A percentile compares a stretch with the other conserved stretches of the same genome.
Conservation (phyloP, 148 eudicot genomes). For the Fagopyrum tataricum region DNA sequence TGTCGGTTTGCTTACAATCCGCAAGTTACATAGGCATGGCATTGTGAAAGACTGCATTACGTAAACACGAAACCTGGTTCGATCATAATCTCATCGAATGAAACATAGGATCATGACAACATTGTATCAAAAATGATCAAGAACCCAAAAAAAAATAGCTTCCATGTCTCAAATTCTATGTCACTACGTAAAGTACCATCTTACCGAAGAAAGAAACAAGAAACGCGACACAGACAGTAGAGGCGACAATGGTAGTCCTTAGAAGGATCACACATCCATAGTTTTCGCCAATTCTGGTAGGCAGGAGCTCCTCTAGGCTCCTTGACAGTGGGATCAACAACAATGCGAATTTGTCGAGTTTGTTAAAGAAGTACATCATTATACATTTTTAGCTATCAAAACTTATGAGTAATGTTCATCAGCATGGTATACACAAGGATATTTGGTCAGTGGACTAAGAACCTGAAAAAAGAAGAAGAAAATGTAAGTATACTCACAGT, state of each 20-base stretch:
- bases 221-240: too few species aligned
- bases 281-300: constrained; percentile 29
- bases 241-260: constrained; percentile 49
- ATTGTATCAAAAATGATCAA: not conserved
- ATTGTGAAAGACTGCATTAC: constrained; percentile 50
- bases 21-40: constrained; percentile 56
- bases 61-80: constrained; percentile 3
- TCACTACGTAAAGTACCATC: too few species aligned
- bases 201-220: constrained; percentile 74
- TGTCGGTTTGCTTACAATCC: constrained; percentile 40
- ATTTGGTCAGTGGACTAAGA: constrained; percentile 66
- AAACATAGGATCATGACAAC: not conserved
- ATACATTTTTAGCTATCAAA: not conserved
- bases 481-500: not conserved
- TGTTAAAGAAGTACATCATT: not conserved
- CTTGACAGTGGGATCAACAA: constrained; percentile 68
- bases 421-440: constrained; percentile 34
- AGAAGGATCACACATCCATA: constrained; percentile 41
- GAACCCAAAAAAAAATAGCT: not conserved
- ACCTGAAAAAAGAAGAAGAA: constrained; percentile 37
- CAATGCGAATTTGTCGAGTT: constrained; percentile 19
- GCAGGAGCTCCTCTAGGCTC: constrained; percentile 64
- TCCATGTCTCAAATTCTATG: not conserved
- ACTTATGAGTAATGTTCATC: not conserved
- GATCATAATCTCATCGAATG: not conserved